Conservation (phyloP, 2,329 filamentous ascomycete species). For the Neonectria sp. region DNA sequence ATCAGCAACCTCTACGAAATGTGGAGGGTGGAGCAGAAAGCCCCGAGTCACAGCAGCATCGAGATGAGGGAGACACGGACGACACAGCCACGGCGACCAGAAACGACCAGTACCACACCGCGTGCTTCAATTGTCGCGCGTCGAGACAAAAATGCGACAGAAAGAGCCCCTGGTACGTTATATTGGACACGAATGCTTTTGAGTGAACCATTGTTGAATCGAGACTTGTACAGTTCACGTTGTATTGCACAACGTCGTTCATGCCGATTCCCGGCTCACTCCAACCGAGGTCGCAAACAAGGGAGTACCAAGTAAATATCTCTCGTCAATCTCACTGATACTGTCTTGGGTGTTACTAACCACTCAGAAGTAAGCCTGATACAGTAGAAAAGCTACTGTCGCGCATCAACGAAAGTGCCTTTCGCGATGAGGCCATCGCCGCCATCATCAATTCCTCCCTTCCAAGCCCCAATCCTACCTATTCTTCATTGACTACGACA, state of each 20-base stretch:
- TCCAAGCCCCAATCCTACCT: no score
- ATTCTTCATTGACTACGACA: no score
- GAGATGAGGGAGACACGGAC: background rate
- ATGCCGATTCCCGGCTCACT: constrained; percentile 14
- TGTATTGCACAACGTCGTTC: background rate
- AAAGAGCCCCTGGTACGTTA: background rate
- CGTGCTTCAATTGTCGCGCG: background rate
- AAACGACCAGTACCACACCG: background rate
- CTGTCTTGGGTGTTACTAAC: background rate
- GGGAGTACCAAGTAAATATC: constrained; percentile 35
- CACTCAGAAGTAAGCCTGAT: constrained; percentile 32
- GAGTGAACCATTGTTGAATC: background rate
- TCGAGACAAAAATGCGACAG: background rate
- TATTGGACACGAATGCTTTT: background rate
- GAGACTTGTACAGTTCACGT: background rate
- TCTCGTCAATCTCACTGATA: background rate
- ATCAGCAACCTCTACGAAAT: no score
- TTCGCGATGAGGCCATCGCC: constrained; percentile 37
- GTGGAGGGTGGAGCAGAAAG: no score
- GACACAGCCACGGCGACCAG: background rate
- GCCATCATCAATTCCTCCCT: constrained; percentile 3
- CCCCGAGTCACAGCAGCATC: background rate
- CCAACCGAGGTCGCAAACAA: constrained; percentile 37
- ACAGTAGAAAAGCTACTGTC: constrained; percentile 48
- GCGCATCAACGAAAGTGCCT: constrained; percentile 43